These are phyloP conservation scores for Pleurotus tuoliensis DNA, from an alignment of 768 basidiomycete genomes.

Conservation along the genomic window DNA sequence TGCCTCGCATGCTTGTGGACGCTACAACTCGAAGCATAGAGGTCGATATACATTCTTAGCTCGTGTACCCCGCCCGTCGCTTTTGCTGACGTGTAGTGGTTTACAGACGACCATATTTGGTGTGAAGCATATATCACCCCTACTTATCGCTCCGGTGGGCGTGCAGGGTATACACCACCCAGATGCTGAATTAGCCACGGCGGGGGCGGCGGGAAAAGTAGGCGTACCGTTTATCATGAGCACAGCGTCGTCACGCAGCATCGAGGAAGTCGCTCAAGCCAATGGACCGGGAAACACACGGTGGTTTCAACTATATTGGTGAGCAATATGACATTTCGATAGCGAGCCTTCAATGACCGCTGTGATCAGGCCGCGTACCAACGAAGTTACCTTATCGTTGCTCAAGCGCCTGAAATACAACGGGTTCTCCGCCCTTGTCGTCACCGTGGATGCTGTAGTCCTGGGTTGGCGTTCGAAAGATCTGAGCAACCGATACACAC, in stretches of 20 bases:
- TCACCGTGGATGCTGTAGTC: constrained; percentile 70
- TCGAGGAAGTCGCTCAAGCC: constrained; percentile 71
- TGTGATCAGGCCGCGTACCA: constrained; percentile 47
- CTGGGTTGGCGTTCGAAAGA: constrained; percentile 78
- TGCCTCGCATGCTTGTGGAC: constrained; percentile 73
- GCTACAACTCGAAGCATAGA: constrained; percentile 55
- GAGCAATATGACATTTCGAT: constrained; percentile 8
- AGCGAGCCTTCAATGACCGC: not conserved
- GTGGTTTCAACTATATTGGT: constrained; percentile 86
- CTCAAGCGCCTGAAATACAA: constrained; percentile 59
- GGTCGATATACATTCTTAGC: constrained; percentile 29
- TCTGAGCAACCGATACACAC: constrained; percentile 55
- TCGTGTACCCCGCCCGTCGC: not conserved
- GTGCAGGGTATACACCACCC: constrained; percentile 70
- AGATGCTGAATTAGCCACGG: constrained; percentile 68
- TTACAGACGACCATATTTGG: constrained; percentile 67
- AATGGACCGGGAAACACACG: constrained; percentile 57
- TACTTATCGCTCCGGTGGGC: constrained; percentile 71
- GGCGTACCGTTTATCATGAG: constrained; percentile 71
- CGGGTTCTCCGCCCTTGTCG: constrained; percentile 69
- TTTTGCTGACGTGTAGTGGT: not conserved
- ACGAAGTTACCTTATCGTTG: constrained; percentile 60
- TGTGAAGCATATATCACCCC: constrained; percentile 51
- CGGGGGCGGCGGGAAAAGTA: constrained; percentile 57
- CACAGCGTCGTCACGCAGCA: constrained; percentile 64